A percentile compares a stretch with the other conserved stretches of the same genome.
phyloP scores from a whole-genome alignment of 2,329 filamentous ascomycete species.

The Sarocladiaceae sp. region DNA sequence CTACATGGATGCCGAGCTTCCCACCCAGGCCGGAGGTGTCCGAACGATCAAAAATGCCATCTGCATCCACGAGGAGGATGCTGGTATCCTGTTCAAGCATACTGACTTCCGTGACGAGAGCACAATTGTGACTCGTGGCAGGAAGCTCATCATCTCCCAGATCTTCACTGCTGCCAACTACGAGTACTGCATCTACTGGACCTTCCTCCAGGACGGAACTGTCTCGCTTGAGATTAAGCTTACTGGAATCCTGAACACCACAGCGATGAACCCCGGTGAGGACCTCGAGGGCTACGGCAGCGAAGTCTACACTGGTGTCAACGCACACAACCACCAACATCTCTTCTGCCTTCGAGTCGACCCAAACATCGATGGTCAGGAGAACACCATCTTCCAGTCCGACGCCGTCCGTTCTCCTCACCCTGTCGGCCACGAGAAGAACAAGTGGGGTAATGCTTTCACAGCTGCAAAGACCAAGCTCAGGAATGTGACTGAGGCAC shows the following conservation, averaged over 20 bases:
- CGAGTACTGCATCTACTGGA: constrained; percentile 46
- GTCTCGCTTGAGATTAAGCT: constrained; percentile 13
- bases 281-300: constrained; percentile 7
- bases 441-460: constrained; percentile 69
- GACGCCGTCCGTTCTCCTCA: constrained; percentile 8
- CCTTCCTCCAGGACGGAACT: constrained; percentile 11
- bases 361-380: constrained; percentile 13
- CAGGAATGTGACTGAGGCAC: constrained; percentile 10
- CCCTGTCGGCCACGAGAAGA: constrained; percentile 8
- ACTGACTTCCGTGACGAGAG: constrained; percentile 72
- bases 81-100: constrained; percentile 71
- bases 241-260: constrained; percentile 14
- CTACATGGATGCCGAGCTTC: constrained; percentile 18
- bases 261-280: constrained; percentile 10
- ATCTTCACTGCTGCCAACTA: constrained; percentile 76
- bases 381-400: constrained; percentile 13
- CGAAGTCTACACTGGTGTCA: constrained; percentile 12
- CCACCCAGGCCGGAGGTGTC: constrained; percentile 7
- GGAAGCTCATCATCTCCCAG: constrained; percentile 68
- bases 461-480: constrained; percentile 80
- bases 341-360: constrained; percentile 14
- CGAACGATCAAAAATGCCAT: constrained; percentile 51
- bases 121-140: constrained; percentile 65
- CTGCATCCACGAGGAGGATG: constrained; percentile 73
- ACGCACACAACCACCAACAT: constrained; percentile 14